A percentile compares a stretch with the other conserved stretches of the same genome.
phyloP scores from a whole-genome alignment of 2,329 filamentous ascomycete species.

The Leptographium wingfieldii region DNA sequence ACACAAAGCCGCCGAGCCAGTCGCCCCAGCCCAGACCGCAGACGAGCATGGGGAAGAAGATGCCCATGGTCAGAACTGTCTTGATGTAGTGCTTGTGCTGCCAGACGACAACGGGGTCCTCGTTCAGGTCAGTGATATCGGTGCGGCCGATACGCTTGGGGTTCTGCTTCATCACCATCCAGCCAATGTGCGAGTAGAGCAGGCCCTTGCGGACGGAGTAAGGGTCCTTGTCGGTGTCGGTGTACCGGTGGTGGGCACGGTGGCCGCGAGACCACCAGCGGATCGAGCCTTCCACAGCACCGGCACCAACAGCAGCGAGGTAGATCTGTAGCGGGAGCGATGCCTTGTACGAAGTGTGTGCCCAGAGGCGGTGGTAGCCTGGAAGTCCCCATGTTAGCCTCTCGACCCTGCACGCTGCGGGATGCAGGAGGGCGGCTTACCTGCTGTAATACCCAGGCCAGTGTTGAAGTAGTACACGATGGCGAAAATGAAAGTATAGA shows the following conservation, averaged over 20 bases:
- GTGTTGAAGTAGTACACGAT: slow-evolving; percentile 75
- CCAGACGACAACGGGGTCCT: slow-evolving; percentile 74
- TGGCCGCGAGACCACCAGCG: slow-evolving; percentile 84
- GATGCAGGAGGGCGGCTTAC: slow-evolving; percentile 27
- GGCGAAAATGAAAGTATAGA: slow-evolving; percentile 61
- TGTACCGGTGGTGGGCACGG: slow-evolving; percentile 81
- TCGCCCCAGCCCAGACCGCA: slow-evolving; percentile 71
- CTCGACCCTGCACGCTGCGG: too few species aligned
- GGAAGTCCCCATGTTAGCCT: neutral
- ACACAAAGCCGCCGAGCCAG: slow-evolving; percentile 71
- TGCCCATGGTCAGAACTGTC: slow-evolving; percentile 63
- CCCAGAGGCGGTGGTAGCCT: slow-evolving; percentile 75
- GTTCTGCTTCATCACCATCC: slow-evolving; percentile 93
- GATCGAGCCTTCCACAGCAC: slow-evolving; percentile 75
- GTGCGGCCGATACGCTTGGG: slow-evolving; percentile 78
- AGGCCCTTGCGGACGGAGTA: slow-evolving; percentile 86
- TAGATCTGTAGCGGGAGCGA: slow-evolving; percentile 65
- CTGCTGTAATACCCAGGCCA: slow-evolving; percentile 66
- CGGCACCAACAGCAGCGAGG: slow-evolving; percentile 68
- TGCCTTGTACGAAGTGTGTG: slow-evolving; percentile 74
- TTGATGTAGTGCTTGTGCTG: slow-evolving; percentile 82
- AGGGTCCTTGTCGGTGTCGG: slow-evolving; percentile 83
- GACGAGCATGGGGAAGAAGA: slow-evolving; percentile 63
- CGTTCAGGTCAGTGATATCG: slow-evolving; percentile 79
- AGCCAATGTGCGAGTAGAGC: slow-evolving; percentile 72